Conservation (phyloP, 768 basidiomycete genomes). For the Lactifluus rugatus region DNA sequence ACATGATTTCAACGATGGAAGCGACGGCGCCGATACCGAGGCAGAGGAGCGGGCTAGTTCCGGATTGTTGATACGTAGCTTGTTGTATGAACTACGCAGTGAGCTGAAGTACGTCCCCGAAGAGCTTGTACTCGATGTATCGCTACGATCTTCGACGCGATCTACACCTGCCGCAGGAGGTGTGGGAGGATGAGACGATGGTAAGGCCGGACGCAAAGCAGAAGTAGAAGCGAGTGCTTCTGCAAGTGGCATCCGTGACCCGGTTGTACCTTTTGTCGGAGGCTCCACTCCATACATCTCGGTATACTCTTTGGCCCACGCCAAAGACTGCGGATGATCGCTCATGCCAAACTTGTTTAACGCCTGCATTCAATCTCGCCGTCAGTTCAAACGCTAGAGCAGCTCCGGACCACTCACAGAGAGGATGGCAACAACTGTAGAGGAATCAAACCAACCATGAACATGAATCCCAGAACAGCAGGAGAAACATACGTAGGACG, state of each 20-base stretch:
- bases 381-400: slow-evolving; percentile 3
- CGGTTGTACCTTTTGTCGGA: slow-evolving; percentile 16
- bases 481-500: slow-evolving; percentile 34
- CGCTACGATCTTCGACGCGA: slow-evolving; percentile 13
- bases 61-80: neutral
- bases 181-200: neutral
- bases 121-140: slow-evolving; percentile 4
- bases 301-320: slow-evolving; percentile 55
- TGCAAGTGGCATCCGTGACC: neutral
- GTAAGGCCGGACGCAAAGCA: neutral
- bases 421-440: slow-evolving; percentile 50
- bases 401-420: slow-evolving; percentile 41
- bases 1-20: slow-evolving; percentile 68
- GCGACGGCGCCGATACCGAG: slow-evolving; percentile 28
- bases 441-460: slow-evolving; percentile 34
- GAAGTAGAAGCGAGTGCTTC: slow-evolving; percentile 3
- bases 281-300: slow-evolving; percentile 57
- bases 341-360: slow-evolving; percentile 55
- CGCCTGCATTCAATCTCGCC: slow-evolving; percentile 32
- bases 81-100: slow-evolving; percentile 13
- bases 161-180: neutral
- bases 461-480: neutral
- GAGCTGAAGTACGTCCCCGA: slow-evolving; percentile 6
- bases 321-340: slow-evolving; percentile 44
- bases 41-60: slow-evolving; percentile 3